phyloP scores from a whole-genome alignment of 768 basidiomycete genomes.

The Auricularia sp. region DNA sequence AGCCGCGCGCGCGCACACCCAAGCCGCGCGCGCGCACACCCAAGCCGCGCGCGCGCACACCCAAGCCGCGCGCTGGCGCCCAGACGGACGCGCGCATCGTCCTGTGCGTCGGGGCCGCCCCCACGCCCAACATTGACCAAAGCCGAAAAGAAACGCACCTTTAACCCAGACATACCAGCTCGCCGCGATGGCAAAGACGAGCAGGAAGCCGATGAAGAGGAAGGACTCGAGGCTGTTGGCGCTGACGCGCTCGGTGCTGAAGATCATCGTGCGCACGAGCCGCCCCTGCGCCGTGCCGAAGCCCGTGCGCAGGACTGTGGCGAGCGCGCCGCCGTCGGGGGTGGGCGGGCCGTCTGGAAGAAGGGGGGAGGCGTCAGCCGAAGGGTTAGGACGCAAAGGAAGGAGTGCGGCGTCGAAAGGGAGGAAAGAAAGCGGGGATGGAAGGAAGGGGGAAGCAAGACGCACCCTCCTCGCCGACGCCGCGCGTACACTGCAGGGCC shows the following conservation, averaged over 20 bases:
- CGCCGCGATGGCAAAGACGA: conserved; percentile 95
- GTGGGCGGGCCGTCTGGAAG: conserved; percentile 38
- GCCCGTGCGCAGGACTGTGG: conserved; percentile 86
- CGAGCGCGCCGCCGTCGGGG: conserved; percentile 88
- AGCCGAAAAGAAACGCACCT: conserved; percentile 58
- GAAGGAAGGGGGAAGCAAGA: background rate
- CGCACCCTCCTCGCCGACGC: conserved; percentile 31
- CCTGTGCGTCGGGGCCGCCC: no score
- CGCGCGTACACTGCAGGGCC: conserved; percentile 66
- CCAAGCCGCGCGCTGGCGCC: no score
- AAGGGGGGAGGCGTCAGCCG: background rate
- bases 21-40: no score
- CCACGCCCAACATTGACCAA: background rate
- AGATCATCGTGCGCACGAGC: conserved; percentile 97
- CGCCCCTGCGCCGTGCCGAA: conserved; percentile 98
- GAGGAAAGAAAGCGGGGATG: background rate
- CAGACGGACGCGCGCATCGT: no score
- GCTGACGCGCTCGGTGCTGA: conserved; percentile 91
- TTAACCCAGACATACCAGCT: conserved; percentile 98
- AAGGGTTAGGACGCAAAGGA: background rate
- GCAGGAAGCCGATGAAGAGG: conserved; percentile 94
- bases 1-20: no score
- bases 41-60: no score
- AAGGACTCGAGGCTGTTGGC: conserved; percentile 95
- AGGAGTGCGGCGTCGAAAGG: background rate